A percentile compares a stretch with the other conserved stretches of the same genome.
These are phyloP conservation scores for Phytophthora fragariae DNA, from an alignment of 352 stramenopile genomes.

Conservation along the genomic window DNA sequence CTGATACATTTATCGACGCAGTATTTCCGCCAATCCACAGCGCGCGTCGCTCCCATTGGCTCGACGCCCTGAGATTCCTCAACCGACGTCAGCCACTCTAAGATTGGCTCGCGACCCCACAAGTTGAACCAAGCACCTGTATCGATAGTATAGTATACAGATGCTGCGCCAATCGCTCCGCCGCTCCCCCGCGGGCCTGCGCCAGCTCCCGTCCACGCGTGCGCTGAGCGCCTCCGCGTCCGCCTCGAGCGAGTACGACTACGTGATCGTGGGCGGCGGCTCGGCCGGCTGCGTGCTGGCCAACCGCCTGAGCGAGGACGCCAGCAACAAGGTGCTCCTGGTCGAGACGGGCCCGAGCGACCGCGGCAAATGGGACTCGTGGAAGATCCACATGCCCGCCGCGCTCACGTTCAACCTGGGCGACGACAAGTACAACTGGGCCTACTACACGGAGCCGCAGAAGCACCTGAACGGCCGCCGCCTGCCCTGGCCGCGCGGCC, in stretches of 20 bases:
- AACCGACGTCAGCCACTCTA: slow-evolving; percentile 6
- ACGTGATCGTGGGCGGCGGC: slow-evolving; percentile 93
- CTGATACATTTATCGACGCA: no score
- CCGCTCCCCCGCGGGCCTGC: neutral
- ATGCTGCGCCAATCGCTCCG: slow-evolving; percentile 37
- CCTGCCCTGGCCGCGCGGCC: slow-evolving; percentile 86
- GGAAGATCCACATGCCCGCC: slow-evolving; percentile 92
- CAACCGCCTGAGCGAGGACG: slow-evolving; percentile 87
- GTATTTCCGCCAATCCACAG: slow-evolving; percentile 20
- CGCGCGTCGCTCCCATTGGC: slow-evolving; percentile 5
- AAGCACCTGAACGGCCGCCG: slow-evolving; percentile 80
- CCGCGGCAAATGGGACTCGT: slow-evolving; percentile 87
- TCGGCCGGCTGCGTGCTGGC: slow-evolving; percentile 93
- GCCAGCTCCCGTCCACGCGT: neutral
- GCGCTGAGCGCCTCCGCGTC: neutral
- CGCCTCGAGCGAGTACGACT: slow-evolving; percentile 74
- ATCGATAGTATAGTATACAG: neutral
- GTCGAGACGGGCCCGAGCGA: slow-evolving; percentile 91
- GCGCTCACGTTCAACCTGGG: slow-evolving; percentile 87
- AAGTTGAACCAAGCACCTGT: slow-evolving; percentile 15
- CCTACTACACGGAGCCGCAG: slow-evolving; percentile 87
- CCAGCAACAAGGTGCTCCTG: slow-evolving; percentile 87
- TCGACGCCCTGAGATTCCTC: neutral
- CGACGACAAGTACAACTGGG: slow-evolving; percentile 91
- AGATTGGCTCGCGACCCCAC: slow-evolving; percentile 32